phyloP scores from a whole-genome alignment of 345 rosid genomes.

The Camelina sativa region DNA sequence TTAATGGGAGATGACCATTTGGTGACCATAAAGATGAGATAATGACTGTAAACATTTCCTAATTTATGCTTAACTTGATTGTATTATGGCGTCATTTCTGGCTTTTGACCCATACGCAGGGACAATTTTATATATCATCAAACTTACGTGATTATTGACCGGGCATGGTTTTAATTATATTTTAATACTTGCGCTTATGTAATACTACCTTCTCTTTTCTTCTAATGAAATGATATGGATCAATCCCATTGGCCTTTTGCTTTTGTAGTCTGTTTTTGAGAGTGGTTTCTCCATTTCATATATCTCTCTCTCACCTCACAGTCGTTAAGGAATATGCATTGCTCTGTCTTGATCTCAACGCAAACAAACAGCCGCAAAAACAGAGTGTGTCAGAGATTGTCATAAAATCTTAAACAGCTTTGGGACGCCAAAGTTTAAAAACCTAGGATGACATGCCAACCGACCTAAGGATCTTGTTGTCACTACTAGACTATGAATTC shows the following conservation, averaged over 20 bases:
- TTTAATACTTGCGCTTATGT: constrained; percentile 27
- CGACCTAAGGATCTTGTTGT: not conserved
- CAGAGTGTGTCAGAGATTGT: not conserved
- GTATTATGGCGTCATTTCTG: constrained; percentile 35
- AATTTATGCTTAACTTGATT: not conserved
- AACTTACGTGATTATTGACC: constrained; percentile 35
- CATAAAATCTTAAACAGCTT: not conserved
- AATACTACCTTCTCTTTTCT: constrained; percentile 21
- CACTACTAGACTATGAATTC: not conserved
- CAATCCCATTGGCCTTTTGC: not conserved
- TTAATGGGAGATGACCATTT: constrained; percentile 40
- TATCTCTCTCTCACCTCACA: no score
- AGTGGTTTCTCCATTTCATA: not conserved
- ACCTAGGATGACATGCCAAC: constrained; percentile 3
- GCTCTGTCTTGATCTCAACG: constrained; percentile 1
- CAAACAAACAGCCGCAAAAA: not conserved
- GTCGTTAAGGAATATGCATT: not conserved
- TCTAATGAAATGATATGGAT: not conserved
- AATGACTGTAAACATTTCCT: constrained; percentile 19
- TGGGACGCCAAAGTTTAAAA: not conserved
- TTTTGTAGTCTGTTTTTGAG: not conserved
- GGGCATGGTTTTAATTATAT: constrained; percentile 13
- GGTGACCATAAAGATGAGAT: constrained; percentile 27
- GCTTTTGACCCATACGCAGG: constrained; percentile 36
- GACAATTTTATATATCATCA: constrained; percentile 17